phyloP scores from a whole-genome alignment of 257 asterid species.

The Galeopsis tetrahit region DNA sequence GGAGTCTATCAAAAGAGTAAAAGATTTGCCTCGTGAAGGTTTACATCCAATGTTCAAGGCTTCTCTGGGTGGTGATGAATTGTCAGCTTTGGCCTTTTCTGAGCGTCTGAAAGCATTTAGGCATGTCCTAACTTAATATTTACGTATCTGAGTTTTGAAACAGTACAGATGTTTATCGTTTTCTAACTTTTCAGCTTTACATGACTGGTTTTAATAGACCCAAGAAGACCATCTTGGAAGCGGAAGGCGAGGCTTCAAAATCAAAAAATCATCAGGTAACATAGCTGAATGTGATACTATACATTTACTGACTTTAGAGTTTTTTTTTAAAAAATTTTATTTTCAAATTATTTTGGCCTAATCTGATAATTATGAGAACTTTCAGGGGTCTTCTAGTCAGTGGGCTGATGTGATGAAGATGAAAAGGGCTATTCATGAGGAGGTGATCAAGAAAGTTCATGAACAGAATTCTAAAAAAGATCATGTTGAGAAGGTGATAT shows the following conservation, averaged over 20 bases:
- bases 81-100: slow-evolving; percentile 89
- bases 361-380: slow-evolving; percentile 34
- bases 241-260: slow-evolving; percentile 92
- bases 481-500: slow-evolving; percentile 55
- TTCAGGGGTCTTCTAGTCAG: slow-evolving; percentile 58
- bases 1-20: slow-evolving; percentile 82
- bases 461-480: slow-evolving; percentile 54
- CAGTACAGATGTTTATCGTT: not conserved
- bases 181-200: slow-evolving; percentile 23
- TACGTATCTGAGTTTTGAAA: slow-evolving; percentile 16
- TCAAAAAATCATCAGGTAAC: slow-evolving; percentile 70
- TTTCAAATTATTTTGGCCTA: slow-evolving; percentile 6
- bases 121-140: slow-evolving; percentile 39
- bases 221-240: slow-evolving; percentile 90
- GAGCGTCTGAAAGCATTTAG: slow-evolving; percentile 87
- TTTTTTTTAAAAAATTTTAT: not conserved
- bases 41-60: slow-evolving; percentile 82
- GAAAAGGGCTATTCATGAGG: slow-evolving; percentile 93
- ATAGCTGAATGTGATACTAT: slow-evolving; percentile 11
- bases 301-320: not conserved
- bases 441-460: slow-evolving; percentile 81
- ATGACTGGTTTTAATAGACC: slow-evolving; percentile 54
- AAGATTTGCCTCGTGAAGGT: slow-evolving; percentile 86
- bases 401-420: slow-evolving; percentile 88
- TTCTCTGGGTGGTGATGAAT: slow-evolving; percentile 68